Conservation (phyloP, 1,284 basidiomycete species). For the Waitea zeae region DNA sequence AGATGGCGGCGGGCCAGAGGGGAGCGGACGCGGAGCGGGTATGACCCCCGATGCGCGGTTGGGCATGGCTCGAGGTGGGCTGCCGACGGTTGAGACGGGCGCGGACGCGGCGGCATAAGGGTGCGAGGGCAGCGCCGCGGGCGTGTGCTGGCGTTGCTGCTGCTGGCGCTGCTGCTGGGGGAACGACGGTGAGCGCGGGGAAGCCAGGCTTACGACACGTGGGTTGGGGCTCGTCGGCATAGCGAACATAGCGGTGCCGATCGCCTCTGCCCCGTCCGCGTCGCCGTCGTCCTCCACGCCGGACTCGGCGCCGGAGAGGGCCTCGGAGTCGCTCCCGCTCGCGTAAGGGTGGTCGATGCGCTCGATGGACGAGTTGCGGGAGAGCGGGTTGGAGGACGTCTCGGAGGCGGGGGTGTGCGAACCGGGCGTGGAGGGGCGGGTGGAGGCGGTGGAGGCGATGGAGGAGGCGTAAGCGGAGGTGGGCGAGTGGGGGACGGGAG, state of each 20-base stretch:
- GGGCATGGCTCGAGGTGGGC: slow-evolving; percentile 4
- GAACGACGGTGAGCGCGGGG: slow-evolving; percentile 9
- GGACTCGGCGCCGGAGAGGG: too few relatives aligned
- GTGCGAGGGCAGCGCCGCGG: not conserved
- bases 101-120: slow-evolving; percentile 3
- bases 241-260: slow-evolving; percentile 26
- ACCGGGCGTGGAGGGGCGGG: slow-evolving; percentile 28
- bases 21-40: slow-evolving; percentile 6
- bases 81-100: slow-evolving; percentile 3
- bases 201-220: slow-evolving; percentile 11
- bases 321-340: not conserved
- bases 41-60: slow-evolving; percentile 4
- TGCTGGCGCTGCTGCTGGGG: not conserved
- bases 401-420: slow-evolving; percentile 38
- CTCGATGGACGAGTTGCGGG: slow-evolving; percentile 7
- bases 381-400: slow-evolving; percentile 21
- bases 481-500: slow-evolving; percentile 45
- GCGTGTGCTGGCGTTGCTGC: not conserved
- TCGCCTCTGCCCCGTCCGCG: slow-evolving; percentile 24
- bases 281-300: slow-evolving; percentile 11
- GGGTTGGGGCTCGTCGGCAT: slow-evolving; percentile 21
- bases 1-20: slow-evolving; percentile 12
- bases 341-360: not conserved
- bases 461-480: slow-evolving; percentile 30
- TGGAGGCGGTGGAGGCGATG: slow-evolving; percentile 30